Evolutionary conservation across 1,284 basidiomycete genomes (phyloP), one percentile per base, ranked within the genome.

Genomic region (Mycena sp.): DNA sequence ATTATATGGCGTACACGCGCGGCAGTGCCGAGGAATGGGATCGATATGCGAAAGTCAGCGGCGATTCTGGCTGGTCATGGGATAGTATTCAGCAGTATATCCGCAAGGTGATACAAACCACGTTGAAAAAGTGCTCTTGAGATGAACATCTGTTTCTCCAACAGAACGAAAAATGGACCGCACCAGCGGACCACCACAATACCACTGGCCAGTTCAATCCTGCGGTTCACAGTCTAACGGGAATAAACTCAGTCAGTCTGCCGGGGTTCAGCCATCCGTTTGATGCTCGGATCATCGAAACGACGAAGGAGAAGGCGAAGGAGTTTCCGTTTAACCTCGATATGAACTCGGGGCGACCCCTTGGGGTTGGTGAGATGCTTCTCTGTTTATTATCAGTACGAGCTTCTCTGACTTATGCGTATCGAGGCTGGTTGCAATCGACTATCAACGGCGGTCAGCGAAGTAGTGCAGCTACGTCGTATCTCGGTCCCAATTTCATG

Each of bases 251-350:
- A 1, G 69, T 71, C 48, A 73, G 67, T 53, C 51, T 74, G 11
- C 63, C 68, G 30, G 72, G 72, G 9, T 68, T 59, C 28, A 37
- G 59, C 28, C 65, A 63, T 12, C 48, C 63, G 10, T 70, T 70
- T n/a, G 72, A 76, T 57, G 12, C 59, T 12, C 61, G 58, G 10
- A 63, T 76, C 26, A 64, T 74, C 6, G 57, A 65, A 21, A 69
- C 70, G 4, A 71, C 70, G 7, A 41, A 50, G 12, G 69, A 72
- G 51, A 67, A 72, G 16, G 56, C 57, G 6, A 54, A 40, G 1
- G 66, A 72, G 32, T 76, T 74, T 44, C 68, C 70, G 0, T 76
- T 70, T 59, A 68, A 72, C 28, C 37, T 67, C 1, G 74, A 75
- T 48, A 67, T 70, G 58, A 75, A 75, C 48, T 67, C 69, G 3